Evolutionary conservation across 73 alveolate species (phyloP), one percentile per base, ranked within the genome.

Genomic region (Loxodes magnus): DNA sequence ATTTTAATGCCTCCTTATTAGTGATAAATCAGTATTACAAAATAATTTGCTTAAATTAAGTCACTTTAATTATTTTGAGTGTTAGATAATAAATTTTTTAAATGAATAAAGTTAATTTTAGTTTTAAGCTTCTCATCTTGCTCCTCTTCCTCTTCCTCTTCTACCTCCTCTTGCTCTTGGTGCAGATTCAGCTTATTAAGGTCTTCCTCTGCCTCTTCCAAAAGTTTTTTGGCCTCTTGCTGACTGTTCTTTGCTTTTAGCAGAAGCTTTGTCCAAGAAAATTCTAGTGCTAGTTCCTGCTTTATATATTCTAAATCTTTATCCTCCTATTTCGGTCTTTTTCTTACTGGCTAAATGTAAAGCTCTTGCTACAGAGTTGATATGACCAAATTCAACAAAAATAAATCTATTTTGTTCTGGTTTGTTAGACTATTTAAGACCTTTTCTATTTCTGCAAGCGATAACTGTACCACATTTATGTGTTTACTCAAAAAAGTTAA

Each of bases 211-310:
- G 42, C 17, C 14, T 38, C 61, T 21, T n/a, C 4, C 61, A 38
- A 46, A 6, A 5, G 62, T 20, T 12, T 37, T 43, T 53, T 59
- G 58, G 51, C 50, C 21, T 46, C 35, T 22, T 28, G 54, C 6
- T 51, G 62, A 31, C 60, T 44, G 23, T 59, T 60, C 29, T 60
- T 35, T 43, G 44, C 29, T 30, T 31, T 66, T 56, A 30, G 39
- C 0, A 56, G 60, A 30, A 56, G 60, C 55, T 35, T 14, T 34
- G 3, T 10, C 24, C 5, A 35, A 36, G n/a, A 15, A 15, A 35
- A 10, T 55, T 31, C 55, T 51, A 23, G 94, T 86, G 58, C 88
- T 79, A 17, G 92, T 79, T 54, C 98, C 98, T 2, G 94, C 94
- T 50, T 84, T 88, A 73, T 79, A 88, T 39, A 79, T 64, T 75